These are phyloP conservation scores for Biscogniauxia marginata DNA, from an alignment of 2,329 filamentous ascomycete species.

Conservation along the genomic window DNA sequence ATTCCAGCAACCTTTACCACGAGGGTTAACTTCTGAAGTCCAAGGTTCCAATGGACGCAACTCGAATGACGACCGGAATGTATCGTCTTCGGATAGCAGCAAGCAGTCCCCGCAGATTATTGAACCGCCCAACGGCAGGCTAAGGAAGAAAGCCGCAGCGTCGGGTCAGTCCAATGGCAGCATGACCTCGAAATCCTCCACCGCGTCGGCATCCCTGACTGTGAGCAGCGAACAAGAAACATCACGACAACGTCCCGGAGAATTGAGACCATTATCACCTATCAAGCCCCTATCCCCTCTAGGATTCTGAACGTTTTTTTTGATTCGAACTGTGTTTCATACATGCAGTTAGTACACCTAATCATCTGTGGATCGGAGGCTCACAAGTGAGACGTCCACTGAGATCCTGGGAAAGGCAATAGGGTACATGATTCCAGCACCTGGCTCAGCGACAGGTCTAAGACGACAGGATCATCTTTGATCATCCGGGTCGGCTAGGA, in stretches of 20 bases:
- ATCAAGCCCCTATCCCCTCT: slow-evolving; percentile 66
- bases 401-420: background rate
- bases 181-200: slow-evolving; percentile 42
- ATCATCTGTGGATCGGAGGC: background rate
- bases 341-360: slow-evolving; percentile 6
- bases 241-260: slow-evolving; percentile 37
- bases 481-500: background rate
- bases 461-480: background rate
- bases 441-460: background rate
- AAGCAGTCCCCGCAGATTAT: slow-evolving; percentile 42
- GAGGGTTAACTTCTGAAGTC: slow-evolving; percentile 38
- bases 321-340: slow-evolving; percentile 12
- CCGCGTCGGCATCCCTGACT: slow-evolving; percentile 46
- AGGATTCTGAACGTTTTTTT: slow-evolving; percentile 45
- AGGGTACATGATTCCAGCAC: background rate
- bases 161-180: slow-evolving; percentile 44
- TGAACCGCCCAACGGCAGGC: slow-evolving; percentile 34
- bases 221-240: slow-evolving; percentile 42
- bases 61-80: slow-evolving; percentile 50
- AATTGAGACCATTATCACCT: slow-evolving; percentile 59
- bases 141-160: slow-evolving; percentile 45
- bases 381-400: background rate
- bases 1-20: slow-evolving; percentile 57
- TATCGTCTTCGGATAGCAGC: slow-evolving; percentile 67
- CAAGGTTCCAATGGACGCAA: slow-evolving; percentile 24